Evolutionary conservation across 2,329 filamentous ascomycete genomes (phyloP), one percentile per base, ranked within the genome.

Genomic region (Fusarium chlamydosporum): DNA sequence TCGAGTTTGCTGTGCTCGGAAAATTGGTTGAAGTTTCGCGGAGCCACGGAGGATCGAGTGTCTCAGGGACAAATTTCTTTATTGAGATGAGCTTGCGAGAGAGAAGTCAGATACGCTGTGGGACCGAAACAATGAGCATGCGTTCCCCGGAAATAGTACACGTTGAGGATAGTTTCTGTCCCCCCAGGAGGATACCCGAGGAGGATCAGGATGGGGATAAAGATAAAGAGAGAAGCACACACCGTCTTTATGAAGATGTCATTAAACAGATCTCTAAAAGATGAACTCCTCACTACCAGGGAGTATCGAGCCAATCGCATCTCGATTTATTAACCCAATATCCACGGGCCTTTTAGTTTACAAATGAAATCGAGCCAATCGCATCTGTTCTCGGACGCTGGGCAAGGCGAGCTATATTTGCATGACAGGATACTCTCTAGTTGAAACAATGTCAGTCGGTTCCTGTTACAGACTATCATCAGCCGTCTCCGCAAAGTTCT

Each of bases 1-100:
- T 79, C 7, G 79, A 80, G 52, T 78, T 80, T 52, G 71, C 73
- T 13, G 76, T 80, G 1, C 65, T 80, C n/a, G 79, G 77, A 31
- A 73, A 74, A 26, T 61, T 80, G 4, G 76, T 79, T 23, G 68
- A 78, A 7, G 73, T 79, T 42, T 82, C 57, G 53, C 79, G 66
- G 27, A 65, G 67, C 8, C 37, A 57, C 6, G 47, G 60, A 27
- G 61, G 59, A 13, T 65, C 59, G 23, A 46, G 42, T 34, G 37
- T 52, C 7, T 63, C 51, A 2, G 50, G 42, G 6, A 42, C 23
- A 10, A 27, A 50, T 38, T 43, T 20, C 1, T 68, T 58, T 4
- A 43, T 56, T 9, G 51, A 57, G 37, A 26, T 55, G 41, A 34
- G 48, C 20, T 7, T 20, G 12, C n/a, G 9, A 35, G 13, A 35